Percentiles rank a stretch among this genome's conserved stretches.
Conservation (phyloP, 331 rosid genomes). For the Acacia pycnantha region DNA sequence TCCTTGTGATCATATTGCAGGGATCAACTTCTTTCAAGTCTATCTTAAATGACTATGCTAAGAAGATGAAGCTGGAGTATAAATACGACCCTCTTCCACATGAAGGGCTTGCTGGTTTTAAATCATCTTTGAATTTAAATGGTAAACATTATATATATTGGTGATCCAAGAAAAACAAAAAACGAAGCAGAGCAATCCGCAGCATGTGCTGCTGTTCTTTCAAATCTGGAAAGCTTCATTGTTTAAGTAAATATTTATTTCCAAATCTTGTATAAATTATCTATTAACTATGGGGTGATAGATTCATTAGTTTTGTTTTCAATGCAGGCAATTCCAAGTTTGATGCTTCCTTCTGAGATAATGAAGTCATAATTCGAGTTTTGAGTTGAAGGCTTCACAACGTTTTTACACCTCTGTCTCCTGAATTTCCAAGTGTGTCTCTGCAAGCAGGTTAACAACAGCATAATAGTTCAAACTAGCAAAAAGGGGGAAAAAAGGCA, state of each 20-base stretch:
- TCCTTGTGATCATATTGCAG: constrained; percentile 28
- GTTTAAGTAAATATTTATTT: too few relatives aligned
- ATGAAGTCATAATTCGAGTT: constrained; percentile 36
- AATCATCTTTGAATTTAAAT: constrained; percentile 45
- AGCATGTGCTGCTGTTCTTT: constrained; percentile 44
- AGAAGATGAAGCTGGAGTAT: constrained; percentile 41
- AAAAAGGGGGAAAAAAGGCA: constrained; percentile 27
- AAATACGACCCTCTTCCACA: constrained; percentile 31
- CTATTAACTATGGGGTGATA: too few relatives aligned
- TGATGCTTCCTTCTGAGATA: constrained; percentile 33
- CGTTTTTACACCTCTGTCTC: neutral
- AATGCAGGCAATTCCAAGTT: too few relatives aligned
- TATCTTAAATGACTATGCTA: constrained; percentile 50
- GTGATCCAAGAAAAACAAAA: constrained; percentile 34
- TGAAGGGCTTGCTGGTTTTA: constrained; percentile 31
- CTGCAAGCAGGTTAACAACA: constrained; percentile 25
- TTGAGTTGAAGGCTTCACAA: too few relatives aligned
- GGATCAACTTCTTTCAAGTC: constrained; percentile 41
- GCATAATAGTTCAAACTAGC: constrained; percentile 12
- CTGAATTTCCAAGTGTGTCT: constrained; percentile 28
- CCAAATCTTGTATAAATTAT: too few relatives aligned
- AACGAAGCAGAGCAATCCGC: constrained; percentile 64
- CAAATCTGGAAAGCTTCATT: constrained; percentile 39
- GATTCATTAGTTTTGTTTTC: too few relatives aligned
- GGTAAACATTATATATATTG: constrained; percentile 30